Evolutionary conservation across 345 rosid genomes (phyloP).

Genomic region (Pistacia vera): DNA sequence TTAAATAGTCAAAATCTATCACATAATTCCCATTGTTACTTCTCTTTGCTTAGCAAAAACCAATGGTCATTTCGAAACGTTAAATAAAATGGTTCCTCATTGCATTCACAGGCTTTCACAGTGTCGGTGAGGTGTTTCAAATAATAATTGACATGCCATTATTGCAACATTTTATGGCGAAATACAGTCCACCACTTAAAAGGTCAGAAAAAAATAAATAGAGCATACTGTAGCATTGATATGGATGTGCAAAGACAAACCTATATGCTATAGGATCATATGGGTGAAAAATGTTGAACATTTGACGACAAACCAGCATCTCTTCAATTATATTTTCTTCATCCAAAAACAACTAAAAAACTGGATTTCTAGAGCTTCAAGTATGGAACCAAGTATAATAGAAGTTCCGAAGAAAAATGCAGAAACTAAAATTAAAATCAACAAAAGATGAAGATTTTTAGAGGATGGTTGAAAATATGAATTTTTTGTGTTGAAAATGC

Average conservation of each 20-base stretch:
- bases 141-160: neutral
- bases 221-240: neutral
- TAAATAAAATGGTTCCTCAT: neutral
- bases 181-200: neutral
- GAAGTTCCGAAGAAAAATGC: neutral
- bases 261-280: conserved; percentile 99
- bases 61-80: neutral
- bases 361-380: neutral
- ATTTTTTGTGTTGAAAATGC: neutral
- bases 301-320: conserved; percentile 94
- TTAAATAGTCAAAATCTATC: no score
- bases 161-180: neutral
- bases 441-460: no score
- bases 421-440: neutral
- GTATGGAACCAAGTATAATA: neutral
- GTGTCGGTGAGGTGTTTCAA: neutral
- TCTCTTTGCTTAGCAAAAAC: no score
- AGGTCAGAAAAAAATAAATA: neutral
- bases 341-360: conserved; percentile 37
- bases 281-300: conserved; percentile 99
- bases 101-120: neutral
- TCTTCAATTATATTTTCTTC: conserved; percentile 82
- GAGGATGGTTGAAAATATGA: neutral
- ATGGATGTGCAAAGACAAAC: conserved; percentile 37
- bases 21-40: no score